These are phyloP conservation scores for Zalaria obscura DNA, from an alignment of 2,329 filamentous ascomycete species.

Conservation along the genomic window DNA sequence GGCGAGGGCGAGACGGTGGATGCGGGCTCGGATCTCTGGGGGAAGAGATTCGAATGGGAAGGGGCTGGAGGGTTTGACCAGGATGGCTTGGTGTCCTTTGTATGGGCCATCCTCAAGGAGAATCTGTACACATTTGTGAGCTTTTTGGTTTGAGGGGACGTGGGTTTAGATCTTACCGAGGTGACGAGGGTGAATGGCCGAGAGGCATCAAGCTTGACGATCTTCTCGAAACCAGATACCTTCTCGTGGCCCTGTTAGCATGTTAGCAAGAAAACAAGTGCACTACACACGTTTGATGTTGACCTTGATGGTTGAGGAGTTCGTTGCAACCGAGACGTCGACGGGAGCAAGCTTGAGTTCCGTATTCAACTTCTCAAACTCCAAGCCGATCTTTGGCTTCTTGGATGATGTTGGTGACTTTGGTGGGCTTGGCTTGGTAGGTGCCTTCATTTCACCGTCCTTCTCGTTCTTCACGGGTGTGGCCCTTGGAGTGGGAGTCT, in stretches of 20 bases:
- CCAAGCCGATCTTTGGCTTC: constrained; percentile 8
- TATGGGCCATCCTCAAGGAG: constrained; percentile 16
- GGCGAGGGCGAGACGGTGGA: constrained; percentile 17
- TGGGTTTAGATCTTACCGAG: constrained; percentile 12
- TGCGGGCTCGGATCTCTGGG: constrained; percentile 12
- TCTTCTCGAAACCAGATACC: constrained; percentile 11
- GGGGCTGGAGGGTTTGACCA: constrained; percentile 18
- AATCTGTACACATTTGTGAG: constrained; percentile 6
- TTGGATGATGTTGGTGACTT: constrained; percentile 4
- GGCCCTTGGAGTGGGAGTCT: background rate
- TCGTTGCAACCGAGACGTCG: constrained; percentile 12
- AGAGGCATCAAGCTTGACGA: constrained; percentile 16
- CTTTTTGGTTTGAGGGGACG: background rate
- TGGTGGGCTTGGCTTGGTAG: background rate
- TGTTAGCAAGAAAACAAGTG: background rate
- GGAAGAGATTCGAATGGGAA: constrained; percentile 19
- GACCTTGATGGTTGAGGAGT: constrained; percentile 8
- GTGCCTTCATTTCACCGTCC: background rate
- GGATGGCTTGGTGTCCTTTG: constrained; percentile 18
- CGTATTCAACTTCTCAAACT: constrained; percentile 6
- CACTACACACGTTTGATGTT: background rate
- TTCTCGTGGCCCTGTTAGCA: constrained; percentile 6
- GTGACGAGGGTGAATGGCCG: constrained; percentile 17
- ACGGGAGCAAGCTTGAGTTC: constrained; percentile 9
- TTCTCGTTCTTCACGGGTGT: background rate